A percentile compares a stretch with the other conserved stretches of the same genome.
phyloP scores from a whole-genome alignment of 176 grass and related monocot species.

The Raddia distichophylla region DNA sequence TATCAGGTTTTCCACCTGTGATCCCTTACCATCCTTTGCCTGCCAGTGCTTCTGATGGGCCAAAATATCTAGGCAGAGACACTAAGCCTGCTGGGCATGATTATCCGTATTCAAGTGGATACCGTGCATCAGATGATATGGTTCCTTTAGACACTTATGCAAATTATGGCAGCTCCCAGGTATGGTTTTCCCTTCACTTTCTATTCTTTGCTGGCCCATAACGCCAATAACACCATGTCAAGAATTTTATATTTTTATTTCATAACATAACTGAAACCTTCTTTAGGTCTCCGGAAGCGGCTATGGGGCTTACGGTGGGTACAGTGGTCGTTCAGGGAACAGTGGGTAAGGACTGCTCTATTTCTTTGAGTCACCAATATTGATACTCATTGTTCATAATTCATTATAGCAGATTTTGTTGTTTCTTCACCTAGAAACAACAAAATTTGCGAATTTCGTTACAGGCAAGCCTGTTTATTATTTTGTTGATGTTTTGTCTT shows the following conservation, averaged over 20 bases:
- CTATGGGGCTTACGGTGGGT: conserved; percentile 78
- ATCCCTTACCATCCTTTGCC: conserved; percentile 68
- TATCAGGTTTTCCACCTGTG: conserved; percentile 63
- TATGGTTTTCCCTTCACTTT: conserved; percentile 41
- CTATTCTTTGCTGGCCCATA: conserved; percentile 10
- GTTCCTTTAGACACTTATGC: conserved; percentile 60
- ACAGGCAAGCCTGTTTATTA: conserved; percentile 13
- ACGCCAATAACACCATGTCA: background rate
- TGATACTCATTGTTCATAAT: conserved; percentile 6
- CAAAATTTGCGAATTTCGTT: background rate
- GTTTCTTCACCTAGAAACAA: conserved; percentile 8
- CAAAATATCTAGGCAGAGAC: conserved; percentile 76
- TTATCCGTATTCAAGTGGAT: conserved; percentile 71
- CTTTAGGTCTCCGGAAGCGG: conserved; percentile 70
- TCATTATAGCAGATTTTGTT: background rate
- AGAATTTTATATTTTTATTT: conserved; percentile 18
- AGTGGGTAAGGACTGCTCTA: conserved; percentile 66
- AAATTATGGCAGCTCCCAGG: conserved; percentile 81
- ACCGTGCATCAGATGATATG: conserved; percentile 65
- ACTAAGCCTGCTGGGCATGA: conserved; percentile 55
- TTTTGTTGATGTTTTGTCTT: conserved; percentile 3
- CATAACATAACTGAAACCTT: conserved; percentile 41
- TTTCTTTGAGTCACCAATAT: conserved; percentile 8
- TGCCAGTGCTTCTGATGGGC: conserved; percentile 62
- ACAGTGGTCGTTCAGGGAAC: conserved; percentile 65